Evolutionary conservation across 192 early-diverging fungal genomes (phyloP).

Genomic region (Entomortierella lignicola): DNA sequence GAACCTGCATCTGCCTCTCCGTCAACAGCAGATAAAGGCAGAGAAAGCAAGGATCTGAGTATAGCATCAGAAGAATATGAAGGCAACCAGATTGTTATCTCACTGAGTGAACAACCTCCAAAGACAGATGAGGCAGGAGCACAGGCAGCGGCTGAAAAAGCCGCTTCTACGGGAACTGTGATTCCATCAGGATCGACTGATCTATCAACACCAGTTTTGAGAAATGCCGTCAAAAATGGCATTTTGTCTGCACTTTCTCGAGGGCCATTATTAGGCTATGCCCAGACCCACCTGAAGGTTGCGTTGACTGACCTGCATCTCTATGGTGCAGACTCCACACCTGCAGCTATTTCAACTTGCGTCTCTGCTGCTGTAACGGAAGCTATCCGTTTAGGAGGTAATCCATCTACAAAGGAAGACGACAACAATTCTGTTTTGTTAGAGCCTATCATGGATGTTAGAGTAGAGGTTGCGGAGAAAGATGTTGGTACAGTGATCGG

Average conservation of each 20-base stretch:
- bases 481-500: slow-evolving; percentile 82
- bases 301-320: slow-evolving; percentile 61
- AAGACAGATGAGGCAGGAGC: slow-evolving; percentile 29
- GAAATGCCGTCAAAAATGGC: slow-evolving; percentile 72
- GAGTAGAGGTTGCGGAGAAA: slow-evolving; percentile 74
- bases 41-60: not conserved
- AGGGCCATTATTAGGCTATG: slow-evolving; percentile 85
- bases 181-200: slow-evolving; percentile 22
- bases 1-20: not conserved
- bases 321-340: slow-evolving; percentile 68
- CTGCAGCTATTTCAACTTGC: slow-evolving; percentile 70
- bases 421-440: slow-evolving; percentile 61
- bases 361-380: slow-evolving; percentile 71
- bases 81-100: slow-evolving; percentile 54
- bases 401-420: not conserved
- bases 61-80: slow-evolving; percentile 44
- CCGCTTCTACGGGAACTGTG: slow-evolving; percentile 15
- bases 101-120: slow-evolving; percentile 24
- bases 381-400: slow-evolving; percentile 58
- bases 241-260: slow-evolving; percentile 74
- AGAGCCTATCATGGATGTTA: slow-evolving; percentile 88
- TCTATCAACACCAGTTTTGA: slow-evolving; percentile 28
- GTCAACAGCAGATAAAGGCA: not conserved
- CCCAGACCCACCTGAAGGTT: slow-evolving; percentile 72
- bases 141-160: slow-evolving; percentile 24